Evolutionary conservation across 2,329 filamentous ascomycete species (phyloP), one percentile per base, ranked within the genome.

Genomic region (Colletotrichum cuscutae): DNA sequence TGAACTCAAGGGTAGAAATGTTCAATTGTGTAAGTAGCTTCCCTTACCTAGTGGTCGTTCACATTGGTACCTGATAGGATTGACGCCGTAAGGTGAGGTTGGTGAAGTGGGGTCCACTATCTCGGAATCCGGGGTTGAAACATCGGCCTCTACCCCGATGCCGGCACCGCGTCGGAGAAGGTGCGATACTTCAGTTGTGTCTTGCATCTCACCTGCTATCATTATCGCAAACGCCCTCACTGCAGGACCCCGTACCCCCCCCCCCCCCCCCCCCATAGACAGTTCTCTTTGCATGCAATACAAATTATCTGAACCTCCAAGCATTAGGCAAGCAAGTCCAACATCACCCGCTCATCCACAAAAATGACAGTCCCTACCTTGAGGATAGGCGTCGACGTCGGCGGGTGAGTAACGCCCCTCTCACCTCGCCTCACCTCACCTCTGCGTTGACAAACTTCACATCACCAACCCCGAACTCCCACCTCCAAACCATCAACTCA

Each of bases 91-190:
- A 11, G n/a, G 11, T 12, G 62, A 8, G n/a, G 30, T 3, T 13
- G 22, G 22, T 7, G 42, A 9, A 32, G 42, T n/a, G 19, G 42
- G 15, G 42, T 9, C 2, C 19, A 22, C 19, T n/a, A 11, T 32
- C 11, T 28, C 52, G 24, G 5, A 37, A 32, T 1, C 30, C 56
- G 22, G 52, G 35, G 59, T 58, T 15, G 19, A 28, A 49, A 26
- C 13, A 26, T 69, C 52, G 66, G 66, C 60, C 35, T 28, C 15
- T 8, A n/a, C 66, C 66, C 60, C 66, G 60, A 65, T 69, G 66
- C 66, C 60, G 60, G 59, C 60, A 46, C 59, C 66, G 53, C 5
- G 60, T 65, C 66, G 66, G 52, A 65, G 3, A 37, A n/a, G 49
- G 52, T 12, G 52, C 66, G 66, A 69, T 52, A 58, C 26, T 24